Evolutionary conservation across 2,329 filamentous ascomycete species (phyloP).

Genomic region (Verticillium tricorpus): DNA sequence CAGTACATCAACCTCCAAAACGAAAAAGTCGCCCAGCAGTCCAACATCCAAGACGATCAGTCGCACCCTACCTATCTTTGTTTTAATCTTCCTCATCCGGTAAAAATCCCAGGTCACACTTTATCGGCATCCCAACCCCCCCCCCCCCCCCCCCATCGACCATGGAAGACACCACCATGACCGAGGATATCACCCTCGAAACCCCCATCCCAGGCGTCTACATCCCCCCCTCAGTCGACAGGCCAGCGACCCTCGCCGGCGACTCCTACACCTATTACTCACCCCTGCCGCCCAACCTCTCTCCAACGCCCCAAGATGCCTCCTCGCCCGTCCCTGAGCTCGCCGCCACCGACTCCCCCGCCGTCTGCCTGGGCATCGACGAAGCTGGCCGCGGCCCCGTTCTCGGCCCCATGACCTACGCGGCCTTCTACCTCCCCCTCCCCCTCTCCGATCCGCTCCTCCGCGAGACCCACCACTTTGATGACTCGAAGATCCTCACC

Average conservation of each 20-base stretch:
- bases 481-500: constrained; percentile 91
- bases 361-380: constrained; percentile 80
- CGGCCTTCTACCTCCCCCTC: constrained; percentile 70
- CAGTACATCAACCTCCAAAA: neutral
- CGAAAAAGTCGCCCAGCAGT: neutral
- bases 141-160: neutral
- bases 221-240: constrained; percentile 66
- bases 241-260: constrained; percentile 52
- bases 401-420: constrained; percentile 76
- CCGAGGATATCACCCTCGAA: constrained; percentile 27
- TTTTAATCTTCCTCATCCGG: neutral
- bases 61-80: neutral
- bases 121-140: neutral
- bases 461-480: constrained; percentile 75
- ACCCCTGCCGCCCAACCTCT: constrained; percentile 58
- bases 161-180: constrained; percentile 36
- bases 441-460: constrained; percentile 68
- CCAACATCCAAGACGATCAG: neutral
- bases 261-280: constrained; percentile 70
- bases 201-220: constrained; percentile 38
- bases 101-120: neutral
- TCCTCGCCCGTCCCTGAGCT: neutral
- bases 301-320: constrained; percentile 28
- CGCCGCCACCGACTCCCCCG: constrained; percentile 19
- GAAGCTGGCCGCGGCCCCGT: constrained; percentile 93